Evolutionary conservation across 805 yeast genomes (phyloP), one percentile per base, ranked within the genome.

Genomic region (Starmerella scarabaei): DNA sequence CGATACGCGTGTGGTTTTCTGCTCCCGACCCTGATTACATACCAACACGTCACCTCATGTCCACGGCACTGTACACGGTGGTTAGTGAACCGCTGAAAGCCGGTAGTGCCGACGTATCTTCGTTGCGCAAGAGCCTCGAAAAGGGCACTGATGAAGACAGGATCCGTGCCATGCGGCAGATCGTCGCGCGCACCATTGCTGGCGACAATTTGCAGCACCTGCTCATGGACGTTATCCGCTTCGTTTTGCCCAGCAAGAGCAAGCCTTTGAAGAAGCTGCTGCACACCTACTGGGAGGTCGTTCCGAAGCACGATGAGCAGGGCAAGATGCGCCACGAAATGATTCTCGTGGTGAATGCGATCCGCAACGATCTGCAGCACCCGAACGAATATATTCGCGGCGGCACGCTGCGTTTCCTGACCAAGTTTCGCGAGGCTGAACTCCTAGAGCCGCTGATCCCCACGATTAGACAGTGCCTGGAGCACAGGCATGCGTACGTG

Each of bases 381-480:
- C 95, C 98, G 37, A 91, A 91, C 67, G 98, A 91, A 63, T 91
- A 79, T 59, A 80, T 91, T 49, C 75, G 97, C 55, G 99, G 99
- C 52, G 84, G 84, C 55, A 88, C 97, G 8, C 69, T 91, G 61
- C 75, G 97, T 55, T 88, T 85, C 61, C 70, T 93, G 56, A 74
- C 88, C 44, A 93, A 91, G 59, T 69, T 91, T 58, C 80, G 77
- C 57, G 97, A 91, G 64, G 80, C 93, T 2, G 98, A 91, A 60
- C 71, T 91, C 49, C 71, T 91, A 57, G 98, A 93, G 63, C 94
- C 96, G 38, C 71, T 91, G 62, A 91, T 91, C 31, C 95, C 97
- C 23, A 77, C 91, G 31, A 86, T 85, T 33, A 75, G 95, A 54
- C 75, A 75, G 43, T 85, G 96, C 65, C 68, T 93, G 53, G 94